phyloP scores from a whole-genome alignment of 139 green algal species.

The Micractinium conductrix region DNA sequence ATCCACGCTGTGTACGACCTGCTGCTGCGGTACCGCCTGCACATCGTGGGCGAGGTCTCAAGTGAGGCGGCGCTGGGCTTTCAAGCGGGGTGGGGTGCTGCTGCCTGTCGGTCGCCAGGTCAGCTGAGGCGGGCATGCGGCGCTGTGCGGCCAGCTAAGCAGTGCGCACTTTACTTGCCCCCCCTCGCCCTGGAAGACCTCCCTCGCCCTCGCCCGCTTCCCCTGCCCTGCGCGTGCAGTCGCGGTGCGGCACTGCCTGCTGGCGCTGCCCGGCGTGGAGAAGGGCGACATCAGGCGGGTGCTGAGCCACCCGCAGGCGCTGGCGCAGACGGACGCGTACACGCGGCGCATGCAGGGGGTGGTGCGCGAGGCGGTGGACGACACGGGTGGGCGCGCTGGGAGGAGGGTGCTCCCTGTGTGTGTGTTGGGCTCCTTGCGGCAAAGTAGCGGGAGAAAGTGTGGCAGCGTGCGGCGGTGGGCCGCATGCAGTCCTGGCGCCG shows the following conservation, averaged over 20 bases:
- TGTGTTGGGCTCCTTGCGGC: too few relatives aligned
- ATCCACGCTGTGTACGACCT: conserved; percentile 93
- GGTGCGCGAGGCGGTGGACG: conserved; percentile 85
- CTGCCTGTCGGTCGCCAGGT: too few relatives aligned
- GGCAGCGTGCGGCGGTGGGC: too few relatives aligned
- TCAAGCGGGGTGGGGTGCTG: not conserved
- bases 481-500: too few relatives aligned
- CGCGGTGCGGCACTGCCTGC: conserved; percentile 94
- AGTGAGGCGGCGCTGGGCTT: not conserved
- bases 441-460: too few relatives aligned
- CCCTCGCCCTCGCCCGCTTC: not conserved
- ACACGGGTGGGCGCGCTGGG: conserved; percentile 66
- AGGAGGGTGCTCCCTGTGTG: not conserved
- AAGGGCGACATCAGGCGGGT: conserved; percentile 84
- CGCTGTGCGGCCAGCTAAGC: too few relatives aligned
- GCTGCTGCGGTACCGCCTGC: conserved; percentile 83
- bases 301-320: conserved; percentile 91
- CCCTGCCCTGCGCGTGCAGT: conserved; percentile 36
- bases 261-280: conserved; percentile 87
- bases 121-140: too few relatives aligned
- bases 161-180: too few relatives aligned
- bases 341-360: conserved; percentile 64
- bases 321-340: conserved; percentile 76
- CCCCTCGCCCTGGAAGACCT: too few relatives aligned
- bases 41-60: conserved; percentile 90